Evolutionary conservation across 83 land plant species (phyloP).

Genomic region (Picea abies): DNA sequence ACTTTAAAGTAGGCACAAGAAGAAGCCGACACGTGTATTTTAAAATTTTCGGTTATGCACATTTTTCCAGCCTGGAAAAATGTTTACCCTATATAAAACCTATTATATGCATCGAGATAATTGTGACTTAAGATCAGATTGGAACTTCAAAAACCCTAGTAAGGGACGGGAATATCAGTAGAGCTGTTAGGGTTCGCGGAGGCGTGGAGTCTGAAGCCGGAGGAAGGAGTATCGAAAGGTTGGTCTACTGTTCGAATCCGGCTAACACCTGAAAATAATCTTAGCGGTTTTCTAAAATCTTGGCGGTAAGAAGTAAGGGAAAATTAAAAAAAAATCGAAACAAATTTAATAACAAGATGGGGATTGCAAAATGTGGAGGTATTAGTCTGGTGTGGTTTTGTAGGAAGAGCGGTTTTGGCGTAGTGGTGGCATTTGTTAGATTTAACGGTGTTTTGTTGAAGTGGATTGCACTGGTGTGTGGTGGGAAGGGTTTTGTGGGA

Average conservation of each 20-base stretch:
- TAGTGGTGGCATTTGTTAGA: conserved; percentile 11
- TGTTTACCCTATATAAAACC: too few species aligned
- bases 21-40: too few species aligned
- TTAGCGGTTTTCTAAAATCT: not conserved
- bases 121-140: too few species aligned
- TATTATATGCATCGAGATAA: too few species aligned
- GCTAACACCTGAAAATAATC: not conserved
- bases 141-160: too few species aligned
- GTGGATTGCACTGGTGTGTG: not conserved
- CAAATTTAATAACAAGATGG: not conserved
- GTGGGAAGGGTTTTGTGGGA: not conserved
- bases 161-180: too few species aligned
- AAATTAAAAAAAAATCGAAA: not conserved
- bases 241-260: conserved; percentile 17
- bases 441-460: not conserved
- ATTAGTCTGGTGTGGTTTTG: conserved; percentile 10
- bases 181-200: not conserved
- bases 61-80: too few species aligned
- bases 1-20: too few species aligned
- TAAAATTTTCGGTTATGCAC: too few species aligned
- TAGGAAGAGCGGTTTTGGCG: conserved; percentile 11
- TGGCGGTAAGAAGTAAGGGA: too few species aligned
- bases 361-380: conserved; percentile 7
- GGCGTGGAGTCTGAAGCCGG: not conserved
- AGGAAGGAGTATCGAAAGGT: not conserved